A percentile compares a stretch with the other conserved stretches of the same genome.
Conservation (phyloP, 352 stramenopile genomes). For the Phytopythium delawarense region DNA sequence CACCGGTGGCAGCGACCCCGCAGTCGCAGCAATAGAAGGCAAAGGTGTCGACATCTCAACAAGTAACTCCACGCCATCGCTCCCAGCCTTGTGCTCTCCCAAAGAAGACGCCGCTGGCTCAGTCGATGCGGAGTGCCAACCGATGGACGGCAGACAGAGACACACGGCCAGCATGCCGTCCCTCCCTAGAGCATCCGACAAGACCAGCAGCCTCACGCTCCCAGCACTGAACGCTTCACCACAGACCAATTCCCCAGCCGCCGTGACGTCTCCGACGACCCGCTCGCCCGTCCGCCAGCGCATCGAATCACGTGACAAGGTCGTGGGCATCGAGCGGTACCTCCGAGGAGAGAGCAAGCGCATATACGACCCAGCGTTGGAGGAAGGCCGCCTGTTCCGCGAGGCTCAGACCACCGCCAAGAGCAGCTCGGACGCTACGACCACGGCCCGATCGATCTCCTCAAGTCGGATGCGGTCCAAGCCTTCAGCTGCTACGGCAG, state of each 20-base stretch:
- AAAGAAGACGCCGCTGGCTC: background rate
- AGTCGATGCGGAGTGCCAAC: no score
- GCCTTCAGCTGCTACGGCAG: background rate
- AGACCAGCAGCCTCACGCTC: conserved; percentile 2
- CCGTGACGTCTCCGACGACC: background rate
- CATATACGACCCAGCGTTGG: conserved; percentile 28
- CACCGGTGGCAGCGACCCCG: background rate
- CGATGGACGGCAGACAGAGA: background rate
- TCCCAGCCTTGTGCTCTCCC: background rate
- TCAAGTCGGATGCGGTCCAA: conserved; percentile 1
- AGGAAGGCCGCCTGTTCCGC: conserved; percentile 42
- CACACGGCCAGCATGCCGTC: conserved; percentile 15
- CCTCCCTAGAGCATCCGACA: conserved; percentile 12
- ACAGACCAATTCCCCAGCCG: conserved; percentile 2
- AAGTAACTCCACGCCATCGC: background rate
- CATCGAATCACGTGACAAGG: conserved; percentile 18
- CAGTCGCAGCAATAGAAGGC: background rate
- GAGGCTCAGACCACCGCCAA: background rate
- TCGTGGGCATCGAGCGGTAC: conserved; percentile 56
- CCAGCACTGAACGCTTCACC: background rate
- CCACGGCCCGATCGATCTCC: background rate
- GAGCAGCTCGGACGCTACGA: background rate
- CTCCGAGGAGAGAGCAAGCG: conserved; percentile 52
- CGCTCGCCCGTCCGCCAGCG: conserved; percentile 11
- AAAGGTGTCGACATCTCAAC: background rate